These are phyloP conservation scores for Kalaharituber pfeilii DNA, from an alignment of 2,329 filamentous ascomycete species.

Conservation along the genomic window DNA sequence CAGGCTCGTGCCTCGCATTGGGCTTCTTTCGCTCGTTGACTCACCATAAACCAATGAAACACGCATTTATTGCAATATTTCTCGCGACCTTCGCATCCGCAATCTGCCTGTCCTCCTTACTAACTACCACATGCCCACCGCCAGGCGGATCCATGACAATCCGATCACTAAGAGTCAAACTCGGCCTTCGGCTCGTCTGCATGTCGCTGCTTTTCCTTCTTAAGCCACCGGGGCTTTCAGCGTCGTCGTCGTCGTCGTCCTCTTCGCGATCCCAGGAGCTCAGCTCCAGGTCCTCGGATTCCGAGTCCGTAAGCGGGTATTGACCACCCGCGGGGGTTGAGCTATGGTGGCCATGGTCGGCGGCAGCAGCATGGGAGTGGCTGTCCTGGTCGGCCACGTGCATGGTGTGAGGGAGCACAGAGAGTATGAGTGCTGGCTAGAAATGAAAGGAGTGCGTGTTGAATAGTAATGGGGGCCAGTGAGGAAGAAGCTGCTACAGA, in stretches of 20 bases:
- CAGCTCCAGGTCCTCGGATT: background rate
- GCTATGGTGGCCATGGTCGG: background rate
- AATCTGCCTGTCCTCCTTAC: conserved; percentile 46
- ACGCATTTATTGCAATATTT: conserved; percentile 53
- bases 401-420: too few relatives aligned
- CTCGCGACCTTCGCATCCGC: conserved; percentile 57
- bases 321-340: background rate
- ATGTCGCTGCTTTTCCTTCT: background rate
- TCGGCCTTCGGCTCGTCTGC: background rate
- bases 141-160: conserved; percentile 12
- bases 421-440: too few relatives aligned
- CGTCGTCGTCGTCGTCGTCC: background rate
- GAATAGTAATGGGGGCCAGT: too few relatives aligned
- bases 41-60: conserved; percentile 75
- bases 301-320: background rate
- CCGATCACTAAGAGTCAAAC: background rate
- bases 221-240: background rate
- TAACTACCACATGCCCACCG: conserved; percentile 10
- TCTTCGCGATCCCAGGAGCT: background rate
- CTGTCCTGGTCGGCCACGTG: background rate
- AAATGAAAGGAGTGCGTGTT: too few relatives aligned
- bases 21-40: conserved; percentile 1
- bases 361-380: background rate
- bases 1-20: background rate
- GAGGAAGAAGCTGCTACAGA: too few relatives aligned